Evolutionary conservation across 441 rosid genomes (phyloP), one percentile per base, ranked within the genome.

Genomic region (Rhodomyrtus psidioides): DNA sequence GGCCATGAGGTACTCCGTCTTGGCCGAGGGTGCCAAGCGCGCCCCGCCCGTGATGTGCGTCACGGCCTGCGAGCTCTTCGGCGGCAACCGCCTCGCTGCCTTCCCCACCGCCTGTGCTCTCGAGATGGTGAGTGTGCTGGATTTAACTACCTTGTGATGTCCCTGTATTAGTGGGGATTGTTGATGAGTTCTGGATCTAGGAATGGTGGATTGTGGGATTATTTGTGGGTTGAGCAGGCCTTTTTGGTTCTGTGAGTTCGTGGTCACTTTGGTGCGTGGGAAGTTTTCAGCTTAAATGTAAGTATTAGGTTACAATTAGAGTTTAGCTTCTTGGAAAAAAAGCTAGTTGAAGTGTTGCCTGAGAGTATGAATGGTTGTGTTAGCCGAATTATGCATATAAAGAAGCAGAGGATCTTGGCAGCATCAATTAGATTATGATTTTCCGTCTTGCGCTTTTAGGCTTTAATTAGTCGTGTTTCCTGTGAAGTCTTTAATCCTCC

Each of bases 41-140:
- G 94, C 98, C 16, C 94, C 99, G 28, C 99, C 99, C 1, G 97
- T 97, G 49, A 95, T 97, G 99, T 97, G 99, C 81, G 91, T 97
- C 6, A 96, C 98, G 6, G 93, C 97, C 76, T 97, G 95, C 79
- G 98, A 96, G 91, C 98, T 97, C 87, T 85, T 97, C 85, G 99
- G 97, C 26, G 97, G 93, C 57, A 30, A 91, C 84, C 96, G 99
- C 60, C 88, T 88, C 83, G 97, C 97, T 53, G 97, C 96, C 60
- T 97, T 95, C 89, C 99, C 99, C 54, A 97, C 99, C 51, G 98
- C 98, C 5, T 96, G 98, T 87, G 98, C 98, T 85, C 98, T 96
- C 83, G 98, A 97, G 93, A 97, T 97, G 99, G 98, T 94, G 83
- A 54, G 34, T 59, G 39, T 44, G 34, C 23, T 6, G 79, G 79